Conservation (phyloP, 805 yeast genomes). For the Suhomyces sp. region DNA sequence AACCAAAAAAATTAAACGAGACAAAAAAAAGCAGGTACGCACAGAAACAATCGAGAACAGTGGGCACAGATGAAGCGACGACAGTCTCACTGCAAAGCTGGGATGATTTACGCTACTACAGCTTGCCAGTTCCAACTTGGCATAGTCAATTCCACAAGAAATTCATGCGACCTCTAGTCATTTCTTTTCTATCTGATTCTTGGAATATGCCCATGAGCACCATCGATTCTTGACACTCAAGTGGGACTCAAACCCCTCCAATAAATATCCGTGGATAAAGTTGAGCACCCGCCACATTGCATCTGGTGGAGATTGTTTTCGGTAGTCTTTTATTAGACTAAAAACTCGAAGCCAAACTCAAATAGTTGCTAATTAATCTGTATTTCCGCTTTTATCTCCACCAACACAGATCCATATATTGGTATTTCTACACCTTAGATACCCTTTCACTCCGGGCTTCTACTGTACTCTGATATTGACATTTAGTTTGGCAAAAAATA, state of each 20-base stretch:
- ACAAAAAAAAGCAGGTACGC: not conserved
- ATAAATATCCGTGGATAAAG: not conserved
- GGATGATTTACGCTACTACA: not conserved
- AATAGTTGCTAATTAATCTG: not conserved
- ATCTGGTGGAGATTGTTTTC: not conserved
- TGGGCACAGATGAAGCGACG: not conserved
- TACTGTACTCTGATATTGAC: not conserved
- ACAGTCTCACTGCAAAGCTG: not conserved
- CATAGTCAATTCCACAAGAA: not conserved
- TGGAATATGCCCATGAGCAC: not conserved
- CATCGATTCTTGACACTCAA: not conserved
- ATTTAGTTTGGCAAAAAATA: not conserved
- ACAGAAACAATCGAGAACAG: not conserved
- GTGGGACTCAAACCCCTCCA: not conserved
- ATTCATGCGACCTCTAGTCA: not conserved
- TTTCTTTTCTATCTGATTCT: not conserved
- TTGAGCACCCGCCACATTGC: not conserved
- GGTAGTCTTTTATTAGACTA: not conserved
- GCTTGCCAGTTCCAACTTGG: not conserved
- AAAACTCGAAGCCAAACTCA: not conserved
- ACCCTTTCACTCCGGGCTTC: not conserved
- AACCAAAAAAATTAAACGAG: not conserved
- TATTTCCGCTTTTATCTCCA: not conserved
- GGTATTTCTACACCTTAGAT: not conserved
- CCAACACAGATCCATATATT: not conserved